phyloP scores from a whole-genome alignment of 352 stramenopile genomes.

The Globisporangium splendens region DNA sequence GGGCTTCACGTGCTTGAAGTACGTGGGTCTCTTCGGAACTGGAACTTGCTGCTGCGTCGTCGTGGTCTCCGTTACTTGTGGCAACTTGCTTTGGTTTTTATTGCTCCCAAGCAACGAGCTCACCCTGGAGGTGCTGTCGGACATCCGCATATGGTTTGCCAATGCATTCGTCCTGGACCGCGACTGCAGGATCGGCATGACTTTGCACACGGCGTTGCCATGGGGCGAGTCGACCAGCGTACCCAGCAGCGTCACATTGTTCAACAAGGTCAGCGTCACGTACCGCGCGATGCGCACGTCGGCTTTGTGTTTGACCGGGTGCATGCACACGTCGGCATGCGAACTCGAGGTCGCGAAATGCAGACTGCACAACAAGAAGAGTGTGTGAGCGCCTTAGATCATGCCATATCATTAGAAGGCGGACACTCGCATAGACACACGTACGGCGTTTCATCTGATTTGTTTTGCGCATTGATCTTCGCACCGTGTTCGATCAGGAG shows the following conservation, averaged over 20 bases:
- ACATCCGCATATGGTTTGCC: slow-evolving; percentile 6
- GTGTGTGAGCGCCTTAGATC: neutral
- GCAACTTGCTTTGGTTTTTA: neutral
- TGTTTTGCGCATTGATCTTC: slow-evolving; percentile 79
- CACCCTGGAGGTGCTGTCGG: neutral
- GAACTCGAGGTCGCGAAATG: slow-evolving; percentile 82
- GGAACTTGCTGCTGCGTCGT: neutral
- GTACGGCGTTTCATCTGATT: slow-evolving; percentile 72
- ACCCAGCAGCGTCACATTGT: slow-evolving; percentile 45
- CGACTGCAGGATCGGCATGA: slow-evolving; percentile 57
- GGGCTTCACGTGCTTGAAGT: neutral
- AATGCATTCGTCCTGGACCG: slow-evolving; percentile 19
- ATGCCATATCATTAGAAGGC: neutral
- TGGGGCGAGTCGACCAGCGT: slow-evolving; percentile 62
- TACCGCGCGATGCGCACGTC: slow-evolving; percentile 66
- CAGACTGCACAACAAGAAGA: slow-evolving; percentile 28
- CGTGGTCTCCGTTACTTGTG: neutral
- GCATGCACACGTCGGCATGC: slow-evolving; percentile 61
- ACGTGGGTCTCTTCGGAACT: neutral
- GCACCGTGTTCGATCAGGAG: slow-evolving; percentile 59
- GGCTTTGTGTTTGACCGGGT: slow-evolving; percentile 53
- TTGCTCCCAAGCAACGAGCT: neutral
- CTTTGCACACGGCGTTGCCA: slow-evolving; percentile 38
- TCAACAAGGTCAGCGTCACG: slow-evolving; percentile 47
- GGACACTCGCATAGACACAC: slow-evolving; percentile 11